Evolutionary conservation across 108 stramenopile species (phyloP).

Genomic region (Nitzschia palea): DNA sequence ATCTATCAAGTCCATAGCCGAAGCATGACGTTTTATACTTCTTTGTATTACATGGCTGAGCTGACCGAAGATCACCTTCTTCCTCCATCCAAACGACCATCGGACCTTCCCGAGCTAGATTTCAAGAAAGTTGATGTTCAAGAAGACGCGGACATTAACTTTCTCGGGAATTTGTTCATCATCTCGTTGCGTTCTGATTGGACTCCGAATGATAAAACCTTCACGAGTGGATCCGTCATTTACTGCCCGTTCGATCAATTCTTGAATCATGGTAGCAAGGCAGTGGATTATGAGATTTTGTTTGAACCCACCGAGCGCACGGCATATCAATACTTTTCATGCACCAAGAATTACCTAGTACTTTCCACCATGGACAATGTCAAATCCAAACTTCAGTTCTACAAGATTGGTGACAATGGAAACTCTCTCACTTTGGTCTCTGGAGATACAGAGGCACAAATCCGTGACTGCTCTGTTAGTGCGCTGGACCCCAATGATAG

Average conservation of each 20-base stretch:
- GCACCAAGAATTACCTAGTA: slow-evolving; percentile 82
- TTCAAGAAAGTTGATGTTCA: slow-evolving; percentile 77
- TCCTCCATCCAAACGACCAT: slow-evolving; percentile 43
- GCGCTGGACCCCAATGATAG: slow-evolving; percentile 57
- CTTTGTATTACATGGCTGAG: slow-evolving; percentile 55
- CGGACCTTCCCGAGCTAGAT: slow-evolving; percentile 26
- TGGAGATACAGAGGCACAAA: slow-evolving; percentile 56
- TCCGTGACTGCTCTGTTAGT: slow-evolving; percentile 57
- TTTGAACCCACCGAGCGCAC: slow-evolving; percentile 79
- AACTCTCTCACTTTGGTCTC: slow-evolving; percentile 49
- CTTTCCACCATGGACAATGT: slow-evolving; percentile 81
- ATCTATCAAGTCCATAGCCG: slow-evolving; percentile 73
- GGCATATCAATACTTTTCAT: slow-evolving; percentile 66
- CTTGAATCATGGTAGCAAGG: slow-evolving; percentile 57
- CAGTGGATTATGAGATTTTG: slow-evolving; percentile 60
- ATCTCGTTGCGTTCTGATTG: slow-evolving; percentile 81
- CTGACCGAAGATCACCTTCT: slow-evolving; percentile 51
- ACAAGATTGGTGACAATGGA: slow-evolving; percentile 62
- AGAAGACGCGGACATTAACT: slow-evolving; percentile 59
- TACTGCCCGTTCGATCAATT: slow-evolving; percentile 59
- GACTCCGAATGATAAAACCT: slow-evolving; percentile 58
- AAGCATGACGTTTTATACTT: slow-evolving; percentile 85
- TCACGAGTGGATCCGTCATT: slow-evolving; percentile 69
- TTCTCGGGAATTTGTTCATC: slow-evolving; percentile 64
- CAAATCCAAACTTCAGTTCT: slow-evolving; percentile 76